A percentile compares a stretch with the other conserved stretches of the same genome.
phyloP scores from a whole-genome alignment of 306 rosid species.

The Pachyrhizus erosus region DNA sequence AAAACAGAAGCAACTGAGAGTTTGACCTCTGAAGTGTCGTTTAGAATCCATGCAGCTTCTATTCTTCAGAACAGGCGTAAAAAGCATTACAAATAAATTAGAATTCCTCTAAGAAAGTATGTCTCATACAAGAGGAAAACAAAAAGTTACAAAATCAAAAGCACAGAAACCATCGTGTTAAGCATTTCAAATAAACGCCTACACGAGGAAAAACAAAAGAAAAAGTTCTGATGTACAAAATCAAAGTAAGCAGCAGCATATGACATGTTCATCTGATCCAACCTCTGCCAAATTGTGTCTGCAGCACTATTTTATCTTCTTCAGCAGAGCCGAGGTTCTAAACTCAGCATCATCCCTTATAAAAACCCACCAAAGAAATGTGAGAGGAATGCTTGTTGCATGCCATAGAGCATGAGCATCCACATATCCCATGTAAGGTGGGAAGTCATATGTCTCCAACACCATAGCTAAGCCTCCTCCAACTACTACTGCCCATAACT shows the following conservation, averaged over 20 bases:
- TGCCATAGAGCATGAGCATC: slow-evolving; percentile 88
- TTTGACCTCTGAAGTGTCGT: background rate
- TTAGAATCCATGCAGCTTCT: background rate
- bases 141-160: slow-evolving; percentile 53
- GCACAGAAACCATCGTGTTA: slow-evolving; percentile 57
- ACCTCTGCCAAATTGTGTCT: slow-evolving; percentile 38
- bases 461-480: slow-evolving; percentile 71
- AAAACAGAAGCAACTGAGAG: no score
- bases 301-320: slow-evolving; percentile 68
- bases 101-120: slow-evolving; percentile 52
- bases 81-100: slow-evolving; percentile 22
- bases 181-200: slow-evolving; percentile 58
- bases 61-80: background rate
- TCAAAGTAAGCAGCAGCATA: slow-evolving; percentile 40
- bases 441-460: slow-evolving; percentile 78
- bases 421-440: slow-evolving; percentile 86
- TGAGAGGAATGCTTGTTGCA: slow-evolving; percentile 75
- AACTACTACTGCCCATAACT: slow-evolving; percentile 70
- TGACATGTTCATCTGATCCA: slow-evolving; percentile 51
- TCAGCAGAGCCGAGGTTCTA: slow-evolving; percentile 62
- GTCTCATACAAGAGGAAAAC: slow-evolving; percentile 54
- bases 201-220: slow-evolving; percentile 55
- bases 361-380: slow-evolving; percentile 95
- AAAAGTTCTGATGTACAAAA: slow-evolving; percentile 52
- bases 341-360: slow-evolving; percentile 91